Conservation (phyloP, 2,329 filamentous ascomycete genomes). For the Xylaria sp. region DNA sequence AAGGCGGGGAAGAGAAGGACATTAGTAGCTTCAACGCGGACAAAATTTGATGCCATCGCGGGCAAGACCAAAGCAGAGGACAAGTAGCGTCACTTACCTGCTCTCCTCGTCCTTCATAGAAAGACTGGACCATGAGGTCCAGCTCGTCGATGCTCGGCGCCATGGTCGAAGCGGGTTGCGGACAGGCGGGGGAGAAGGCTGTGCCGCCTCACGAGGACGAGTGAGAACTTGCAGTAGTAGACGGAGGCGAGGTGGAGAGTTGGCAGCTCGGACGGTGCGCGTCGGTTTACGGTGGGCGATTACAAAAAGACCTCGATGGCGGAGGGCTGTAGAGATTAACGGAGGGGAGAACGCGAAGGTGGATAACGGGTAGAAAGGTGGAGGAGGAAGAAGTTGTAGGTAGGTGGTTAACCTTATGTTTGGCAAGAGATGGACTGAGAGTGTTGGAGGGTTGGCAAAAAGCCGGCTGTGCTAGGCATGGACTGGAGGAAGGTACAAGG, state of each 20-base stretch:
- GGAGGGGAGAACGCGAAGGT: neutral
- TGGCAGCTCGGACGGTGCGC: neutral
- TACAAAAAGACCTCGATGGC: neutral
- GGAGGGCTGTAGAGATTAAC: neutral
- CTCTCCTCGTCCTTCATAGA: conserved; percentile 95
- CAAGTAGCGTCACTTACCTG: conserved; percentile 54
- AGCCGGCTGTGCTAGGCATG: conserved; percentile 11
- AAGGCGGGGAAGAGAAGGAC: conserved; percentile 32
- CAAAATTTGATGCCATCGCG: neutral
- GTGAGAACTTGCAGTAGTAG: conserved; percentile 21
- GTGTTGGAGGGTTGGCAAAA: conserved; percentile 12
- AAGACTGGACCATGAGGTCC: conserved; percentile 91
- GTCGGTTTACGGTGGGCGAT: conserved; percentile 1
- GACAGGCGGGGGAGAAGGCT: conserved; percentile 24
- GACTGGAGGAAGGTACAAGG: no score
- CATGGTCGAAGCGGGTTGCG: conserved; percentile 41
- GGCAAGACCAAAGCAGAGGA: neutral
- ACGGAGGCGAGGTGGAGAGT: neutral
- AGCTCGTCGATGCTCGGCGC: conserved; percentile 81
- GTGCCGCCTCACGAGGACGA: conserved; percentile 25
- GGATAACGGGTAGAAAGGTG: neutral
- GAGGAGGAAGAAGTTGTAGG: conserved; percentile 2
- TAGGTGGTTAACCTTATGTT: neutral
- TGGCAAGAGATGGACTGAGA: conserved; percentile 7
- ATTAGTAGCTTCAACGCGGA: conserved; percentile 19